A percentile compares a stretch with the other conserved stretches of the same genome.
These are phyloP conservation scores for Globisporangium barbulae DNA, from an alignment of 352 stramenopile genomes.

Conservation along the genomic window DNA sequence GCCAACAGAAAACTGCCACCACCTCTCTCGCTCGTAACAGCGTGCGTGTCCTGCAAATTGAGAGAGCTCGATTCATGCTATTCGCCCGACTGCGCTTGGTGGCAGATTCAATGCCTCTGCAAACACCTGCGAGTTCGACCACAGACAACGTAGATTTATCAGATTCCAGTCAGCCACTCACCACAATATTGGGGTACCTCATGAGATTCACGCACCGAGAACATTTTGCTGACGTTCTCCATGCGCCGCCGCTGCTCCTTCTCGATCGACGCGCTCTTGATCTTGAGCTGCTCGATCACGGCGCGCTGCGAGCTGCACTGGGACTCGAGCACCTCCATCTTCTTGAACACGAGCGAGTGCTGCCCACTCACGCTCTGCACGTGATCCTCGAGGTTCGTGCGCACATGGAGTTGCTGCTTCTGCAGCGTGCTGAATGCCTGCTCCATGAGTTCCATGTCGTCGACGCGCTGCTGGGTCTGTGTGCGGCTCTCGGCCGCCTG, in stretches of 20 bases:
- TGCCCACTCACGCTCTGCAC: conserved; percentile 37
- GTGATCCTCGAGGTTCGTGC: conserved; percentile 52
- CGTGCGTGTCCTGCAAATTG: too few species aligned
- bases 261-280: conserved; percentile 52
- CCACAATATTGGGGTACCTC: background rate
- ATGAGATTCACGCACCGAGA: conserved; percentile 36
- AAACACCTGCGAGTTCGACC: conserved; percentile 41
- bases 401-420: conserved; percentile 59
- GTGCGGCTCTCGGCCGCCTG: conserved; percentile 38
- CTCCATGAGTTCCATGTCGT: conserved; percentile 76
- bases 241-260: conserved; percentile 67
- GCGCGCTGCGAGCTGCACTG: conserved; percentile 31
- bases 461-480: conserved; percentile 51
- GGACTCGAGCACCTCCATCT: conserved; percentile 52
- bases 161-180: background rate
- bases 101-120: conserved; percentile 68
- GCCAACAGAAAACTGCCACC: too few species aligned
- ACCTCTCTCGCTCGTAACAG: too few species aligned
- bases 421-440: conserved; percentile 63
- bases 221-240: conserved; percentile 78
- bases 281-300: conserved; percentile 46
- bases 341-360: conserved; percentile 42
- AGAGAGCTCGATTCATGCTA: conserved; percentile 17
- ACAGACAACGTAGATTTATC: background rate
- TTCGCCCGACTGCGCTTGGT: conserved; percentile 19